Base-by-base conservation (phyloP, 768 basidiomycete genomes). In the Coprinopsis cinerea region DNA sequence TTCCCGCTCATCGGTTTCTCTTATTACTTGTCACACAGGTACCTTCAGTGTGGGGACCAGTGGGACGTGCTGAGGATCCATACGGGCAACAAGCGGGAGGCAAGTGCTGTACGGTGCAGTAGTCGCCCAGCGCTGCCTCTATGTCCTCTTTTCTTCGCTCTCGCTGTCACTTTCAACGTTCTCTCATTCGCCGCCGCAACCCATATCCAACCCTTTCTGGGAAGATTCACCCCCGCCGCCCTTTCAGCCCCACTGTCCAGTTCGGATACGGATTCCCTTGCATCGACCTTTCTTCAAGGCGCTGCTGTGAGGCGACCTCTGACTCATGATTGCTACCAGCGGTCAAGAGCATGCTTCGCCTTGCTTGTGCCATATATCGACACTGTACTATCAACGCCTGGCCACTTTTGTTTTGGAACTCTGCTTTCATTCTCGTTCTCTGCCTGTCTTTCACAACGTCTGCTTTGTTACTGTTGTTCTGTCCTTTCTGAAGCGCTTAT, bases 31-130 rank as follows among this genome's bases (percentile, higher is more conserved):
- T 43, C 17, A 4, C 59, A 20, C 60, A 93, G 88, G 86, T 95
- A 43, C 93, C 94, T 22, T 92, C 89, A 17, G 91, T 99, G 1
- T 99, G 96, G 96, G 96, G 96, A 9, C 85, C 90, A 20, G 84
- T 95, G n/a, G 82, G 82, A 55, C 89, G 88, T 62, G 82, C 81
- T 36, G 91, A 95, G 52, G 95, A 99, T 64, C 95, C 95, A 42
- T 98, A 92, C 61, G 86, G 85, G 22, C 88, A 85, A 47, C 82
- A 81, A 63, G 68, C 74, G 30, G 61, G 57, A 60, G 76, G 69
- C 45, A 76, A 73, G 54, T 83, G 82, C 53, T 86, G 83, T 69
- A 73, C 71, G 23, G 67, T 86, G 55, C 83, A 84, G 71, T 85
- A 59, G 67, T 51, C 51, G 35, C 14, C 49, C 34, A 43, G 14